Conservation (phyloP, 495 filamentous ascomycete species). For the Oidiodendron maius region DNA sequence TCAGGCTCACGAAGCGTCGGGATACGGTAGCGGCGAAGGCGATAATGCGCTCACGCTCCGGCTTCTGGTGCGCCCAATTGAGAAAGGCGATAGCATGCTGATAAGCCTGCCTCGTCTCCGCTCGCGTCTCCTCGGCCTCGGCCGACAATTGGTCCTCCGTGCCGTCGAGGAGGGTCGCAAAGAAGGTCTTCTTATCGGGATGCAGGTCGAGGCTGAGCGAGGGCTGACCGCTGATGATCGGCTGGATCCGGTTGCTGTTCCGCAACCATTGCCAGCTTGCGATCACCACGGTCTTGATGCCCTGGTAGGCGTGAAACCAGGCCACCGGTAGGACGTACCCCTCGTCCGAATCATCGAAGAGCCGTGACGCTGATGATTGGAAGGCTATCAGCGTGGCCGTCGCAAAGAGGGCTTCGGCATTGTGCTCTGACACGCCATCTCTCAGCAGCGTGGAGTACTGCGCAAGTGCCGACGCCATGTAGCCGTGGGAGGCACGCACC, state of each 20-base stretch:
- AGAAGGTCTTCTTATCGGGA: constrained; percentile 32
- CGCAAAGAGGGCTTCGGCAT: constrained; percentile 49
- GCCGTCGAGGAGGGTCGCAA: constrained; percentile 43
- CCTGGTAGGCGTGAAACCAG: constrained; percentile 56
- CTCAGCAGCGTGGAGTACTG: constrained; percentile 45
- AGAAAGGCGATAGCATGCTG: constrained; percentile 48
- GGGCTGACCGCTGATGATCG: constrained; percentile 50
- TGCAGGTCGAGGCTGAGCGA: constrained; percentile 42
- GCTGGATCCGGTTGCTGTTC: constrained; percentile 39
- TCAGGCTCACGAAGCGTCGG: constrained; percentile 46
- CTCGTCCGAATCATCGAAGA: constrained; percentile 40
- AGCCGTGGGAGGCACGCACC: constrained; percentile 47
- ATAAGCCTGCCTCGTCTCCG: constrained; percentile 42
- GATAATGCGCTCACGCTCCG: constrained; percentile 44
- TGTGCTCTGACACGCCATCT: constrained; percentile 40
- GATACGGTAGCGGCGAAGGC: constrained; percentile 55
- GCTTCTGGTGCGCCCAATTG: constrained; percentile 49
- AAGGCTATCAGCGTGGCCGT: constrained; percentile 51
- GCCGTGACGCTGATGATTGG: constrained; percentile 48
- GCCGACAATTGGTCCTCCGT: constrained; percentile 39
- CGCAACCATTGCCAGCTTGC: constrained; percentile 39
- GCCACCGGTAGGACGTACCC: constrained; percentile 43
- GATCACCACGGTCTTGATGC: constrained; percentile 41
- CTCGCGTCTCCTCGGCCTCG: constrained; percentile 14
- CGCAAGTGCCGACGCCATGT: constrained; percentile 49